Evolutionary conservation across 2,329 filamentous ascomycete species (phyloP).

Genomic region (Verticillium isaacii): DNA sequence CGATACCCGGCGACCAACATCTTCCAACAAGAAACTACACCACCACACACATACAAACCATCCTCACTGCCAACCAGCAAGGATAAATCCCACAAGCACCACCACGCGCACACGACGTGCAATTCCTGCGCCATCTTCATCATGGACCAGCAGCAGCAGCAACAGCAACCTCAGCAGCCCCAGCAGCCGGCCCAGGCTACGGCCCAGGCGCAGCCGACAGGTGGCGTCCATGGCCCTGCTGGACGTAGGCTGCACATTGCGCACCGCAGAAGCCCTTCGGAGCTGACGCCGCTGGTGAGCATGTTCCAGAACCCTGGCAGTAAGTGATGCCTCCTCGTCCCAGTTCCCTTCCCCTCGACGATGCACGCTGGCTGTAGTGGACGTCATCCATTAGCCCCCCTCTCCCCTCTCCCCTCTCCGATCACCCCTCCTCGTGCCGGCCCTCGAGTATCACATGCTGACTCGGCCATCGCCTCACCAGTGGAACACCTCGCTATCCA

Average conservation of each 20-base stretch:
- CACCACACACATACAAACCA: constrained; percentile 10
- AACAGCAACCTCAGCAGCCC: constrained; percentile 39
- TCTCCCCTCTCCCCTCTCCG: neutral
- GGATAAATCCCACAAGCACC: constrained; percentile 1
- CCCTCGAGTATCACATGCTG: constrained; percentile 10
- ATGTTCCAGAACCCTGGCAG: constrained; percentile 66
- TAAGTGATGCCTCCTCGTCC: constrained; percentile 37
- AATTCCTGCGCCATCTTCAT: constrained; percentile 33
- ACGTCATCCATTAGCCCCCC: neutral
- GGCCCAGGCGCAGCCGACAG: constrained; percentile 43
- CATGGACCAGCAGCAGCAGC: constrained; percentile 54
- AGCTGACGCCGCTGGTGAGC: constrained; percentile 97
- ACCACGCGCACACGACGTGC: constrained; percentile 36
- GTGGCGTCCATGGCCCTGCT: constrained; percentile 65
- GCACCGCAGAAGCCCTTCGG: constrained; percentile 92
- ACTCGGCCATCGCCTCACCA: constrained; percentile 29
- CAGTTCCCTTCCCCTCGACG: neutral
- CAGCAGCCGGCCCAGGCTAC: constrained; percentile 53
- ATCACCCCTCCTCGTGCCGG: neutral
- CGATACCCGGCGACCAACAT: constrained; percentile 10
- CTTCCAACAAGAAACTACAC: constrained; percentile 10
- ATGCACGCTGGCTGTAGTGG: neutral
- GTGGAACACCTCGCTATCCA: constrained; percentile 98
- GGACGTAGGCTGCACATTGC: constrained; percentile 95
- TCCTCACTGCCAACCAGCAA: constrained; percentile 4